Base-by-base conservation (phyloP, 1,139 yeast species). In the Kluyveromyces marxianus region DNA sequence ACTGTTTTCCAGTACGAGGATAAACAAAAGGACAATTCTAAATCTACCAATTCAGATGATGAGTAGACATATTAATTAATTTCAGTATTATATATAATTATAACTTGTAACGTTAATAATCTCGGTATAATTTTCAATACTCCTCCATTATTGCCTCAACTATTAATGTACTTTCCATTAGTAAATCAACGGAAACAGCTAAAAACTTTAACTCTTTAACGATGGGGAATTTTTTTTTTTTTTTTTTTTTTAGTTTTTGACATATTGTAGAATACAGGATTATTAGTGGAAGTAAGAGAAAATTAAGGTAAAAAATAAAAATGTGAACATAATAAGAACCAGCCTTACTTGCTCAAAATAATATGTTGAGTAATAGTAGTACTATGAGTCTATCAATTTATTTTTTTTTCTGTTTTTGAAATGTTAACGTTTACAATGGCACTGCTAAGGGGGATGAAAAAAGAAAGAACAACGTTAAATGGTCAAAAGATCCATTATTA, bases 1-100 rank as follows among this genome's bases (percentile, higher is more conserved):
- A 79, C 84, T 37, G 95, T 88, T 3, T 77, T 85, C 56, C 77
- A 82, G 32, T 67, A 64, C 44, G 62, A 60, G 33, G 60, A 56
- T 32, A 47, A 50, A 8, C 34, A 42, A 10, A 30, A 45, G 24
- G 27, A 39, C 7, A 41, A 35, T n/a, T 30, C 26, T 26, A 37
- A 40, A 25, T 42, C 43, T n/a, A 47, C 40, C 21, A 36, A 46
- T 26, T 28, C 43, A 5, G 37, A 40, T 6, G 37, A 34, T 32
- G 34, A 34, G 7, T 40, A 26, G 21, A 29, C 26, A 25, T 36
- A 36, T 36, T n/a, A 25, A 26, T 25, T 26, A 10, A n/a, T 10
- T 8, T 26, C 7, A 27, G 14, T 8, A 25, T 26, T 25, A 25
- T 36, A 36, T 8, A 25, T 36, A 36, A 25, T 36, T 25, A 26